A percentile compares a stretch with the other conserved stretches of the same genome.
Conservation (phyloP, 768 basidiomycete genomes). For the Pholiota conissans region DNA sequence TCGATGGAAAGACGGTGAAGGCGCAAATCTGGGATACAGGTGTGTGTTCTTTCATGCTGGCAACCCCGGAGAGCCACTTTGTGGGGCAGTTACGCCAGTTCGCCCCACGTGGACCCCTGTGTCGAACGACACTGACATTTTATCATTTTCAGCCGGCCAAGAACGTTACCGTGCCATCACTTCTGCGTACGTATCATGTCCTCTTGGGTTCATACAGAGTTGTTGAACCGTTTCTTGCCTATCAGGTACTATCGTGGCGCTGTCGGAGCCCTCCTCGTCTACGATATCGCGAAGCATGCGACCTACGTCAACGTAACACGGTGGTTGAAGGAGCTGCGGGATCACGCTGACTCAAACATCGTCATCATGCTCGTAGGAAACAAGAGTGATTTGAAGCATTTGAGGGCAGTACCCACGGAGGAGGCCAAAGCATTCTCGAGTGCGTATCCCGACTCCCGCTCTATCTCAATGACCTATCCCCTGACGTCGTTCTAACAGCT, state of each 20-base stretch:
- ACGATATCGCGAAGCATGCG: conserved; percentile 92
- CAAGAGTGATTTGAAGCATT: conserved; percentile 99
- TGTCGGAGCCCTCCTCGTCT: conserved; percentile 88
- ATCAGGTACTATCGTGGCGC: conserved; percentile 95
- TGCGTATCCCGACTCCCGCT: conserved; percentile 27
- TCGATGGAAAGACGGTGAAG: conserved; percentile 97
- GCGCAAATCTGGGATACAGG: conserved; percentile 99
- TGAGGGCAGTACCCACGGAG: conserved; percentile 94
- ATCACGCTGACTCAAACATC: conserved; percentile 92
- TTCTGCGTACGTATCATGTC: conserved; percentile 68
- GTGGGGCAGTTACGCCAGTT: background rate
- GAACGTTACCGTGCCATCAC: conserved; percentile 98
- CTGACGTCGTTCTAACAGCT: conserved; percentile 41
- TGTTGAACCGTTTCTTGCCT: conserved; percentile 4
- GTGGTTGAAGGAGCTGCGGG: conserved; percentile 96
- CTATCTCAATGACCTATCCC: conserved; percentile 1
- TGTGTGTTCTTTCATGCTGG: conserved; percentile 36
- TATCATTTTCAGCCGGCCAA: conserved; percentile 72
- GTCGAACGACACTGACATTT: conserved; percentile 5
- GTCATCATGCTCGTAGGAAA: conserved; percentile 97
- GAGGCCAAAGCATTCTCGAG: conserved; percentile 92
- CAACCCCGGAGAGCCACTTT: conserved; percentile 9
- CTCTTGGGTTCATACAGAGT: background rate
- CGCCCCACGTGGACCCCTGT: background rate
- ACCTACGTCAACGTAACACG: conserved; percentile 93